Base-by-base conservation (phyloP, 306 rosid species). In the Quercus alba region DNA sequence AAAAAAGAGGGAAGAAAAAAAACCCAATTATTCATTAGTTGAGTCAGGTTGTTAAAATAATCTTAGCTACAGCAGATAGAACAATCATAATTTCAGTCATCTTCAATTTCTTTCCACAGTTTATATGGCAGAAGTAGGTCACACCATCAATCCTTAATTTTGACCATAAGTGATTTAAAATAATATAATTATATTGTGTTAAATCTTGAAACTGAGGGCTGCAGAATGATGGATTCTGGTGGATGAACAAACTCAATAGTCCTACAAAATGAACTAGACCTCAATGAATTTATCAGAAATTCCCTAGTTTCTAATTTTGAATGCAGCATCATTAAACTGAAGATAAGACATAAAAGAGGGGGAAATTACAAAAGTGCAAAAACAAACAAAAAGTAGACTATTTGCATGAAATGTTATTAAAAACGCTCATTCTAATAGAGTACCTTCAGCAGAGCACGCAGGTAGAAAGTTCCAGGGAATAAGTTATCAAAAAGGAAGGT, bases 401-500 rank as follows among this genome's bases (percentile, higher is more conserved):
- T 77, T 62, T 78, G 81, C 81, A 72, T 61, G 64, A 74, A 84
- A 82, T 21, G 56, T 74, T 19, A 63, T 18, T 46, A 70, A 44
- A 75, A 72, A 61, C 28, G n/a, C 44, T 66, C 30, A 73, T 72
- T 68, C 82, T 70, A 54, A 80, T 46, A 57, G 72, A 52, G 58
- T 89, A 96, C 99, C 99, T 96, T 96, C 30, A 96, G 90, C 84
- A 96, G 89, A 77, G 99, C 97, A 75, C 99, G 98, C 85, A 96
- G 78, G 84, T 96, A 96, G 89, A 93, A 96, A 81, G 87, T 93
- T 80, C 99, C 99, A 74, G 98, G 98, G 85, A 93, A 96, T 84
- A 96, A 85, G 82, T 86, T 83, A 86, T 81, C 89, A 75, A 91
- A 96, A 49, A 87, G 82, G 83, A 96, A 96, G 44, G 84, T 72